Evolutionary conservation across 2,329 filamentous ascomycete species (phyloP), one percentile per base, ranked within the genome.

Genomic region (Pseudopithomyces maydicus): DNA sequence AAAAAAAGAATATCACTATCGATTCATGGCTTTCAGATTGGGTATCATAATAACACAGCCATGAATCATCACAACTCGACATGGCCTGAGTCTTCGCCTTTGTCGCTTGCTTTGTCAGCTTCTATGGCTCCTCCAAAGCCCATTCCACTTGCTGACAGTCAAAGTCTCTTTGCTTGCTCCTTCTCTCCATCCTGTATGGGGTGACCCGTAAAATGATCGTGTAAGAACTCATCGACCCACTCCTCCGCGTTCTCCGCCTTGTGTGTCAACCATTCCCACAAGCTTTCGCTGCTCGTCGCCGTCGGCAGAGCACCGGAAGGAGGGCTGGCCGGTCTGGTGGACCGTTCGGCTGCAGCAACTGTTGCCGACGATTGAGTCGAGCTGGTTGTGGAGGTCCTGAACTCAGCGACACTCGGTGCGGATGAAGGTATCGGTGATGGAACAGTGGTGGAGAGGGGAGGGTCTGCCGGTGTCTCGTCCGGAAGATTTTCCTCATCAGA

Each of bases 381-480:
- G 20, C 5, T 41, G 38, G 38, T 15, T 2, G 33, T 15, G 23
- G 64, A 45, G 1, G 53, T 48, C 8, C 56, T 48, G 11, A 50
- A 54, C 57, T 5, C 59, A 47, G 52, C 57, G 6, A 59, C 48
- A 11, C 57, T 39, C 6, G 58, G 38, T 4, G 19, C 44, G 1
- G 53, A 33, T 12, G 46, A 33, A 14, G 23, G 44, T 35, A 48
- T 19, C 17, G 62, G 41, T 10, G 58, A 52, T 0, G 58, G 39
- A 17, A 56, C 56, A 2, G 71, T 66, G 1, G 86, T 85, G 61
- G 58, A 43, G n/a, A 56, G 55, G 3, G 71, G 67, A 1, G 86
- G 85, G 61, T 90, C 86, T 1, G 74, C 73, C 0, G 83, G 85
- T n/a, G 79, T 80, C 19, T 84, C 79, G 0, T 81, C 73, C 2